Evolutionary conservation across 2,329 filamentous ascomycete genomes (phyloP).

Genomic region (Trichoderma atrobrunneum): DNA sequence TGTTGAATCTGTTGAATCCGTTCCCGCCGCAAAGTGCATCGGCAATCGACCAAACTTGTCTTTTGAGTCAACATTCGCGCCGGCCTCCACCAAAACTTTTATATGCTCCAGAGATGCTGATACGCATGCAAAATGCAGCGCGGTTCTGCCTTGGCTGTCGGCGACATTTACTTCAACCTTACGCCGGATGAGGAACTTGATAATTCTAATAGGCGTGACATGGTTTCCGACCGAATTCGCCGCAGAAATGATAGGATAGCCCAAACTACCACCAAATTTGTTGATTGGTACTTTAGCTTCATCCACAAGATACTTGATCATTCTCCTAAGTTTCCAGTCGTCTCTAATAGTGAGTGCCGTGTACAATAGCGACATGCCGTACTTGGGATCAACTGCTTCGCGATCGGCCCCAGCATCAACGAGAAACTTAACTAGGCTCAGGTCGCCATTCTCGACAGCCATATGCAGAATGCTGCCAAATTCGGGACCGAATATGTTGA

Average conservation of each 20-base stretch:
- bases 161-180: background rate
- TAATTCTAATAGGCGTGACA: background rate
- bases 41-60: background rate
- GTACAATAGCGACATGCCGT: background rate
- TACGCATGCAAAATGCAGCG: background rate
- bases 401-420: background rate
- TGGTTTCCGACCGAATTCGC: background rate
- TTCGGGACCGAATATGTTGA: background rate
- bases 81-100: background rate
- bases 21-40: background rate
- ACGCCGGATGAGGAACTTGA: background rate
- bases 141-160: background rate
- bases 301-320: background rate
- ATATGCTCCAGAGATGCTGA: background rate
- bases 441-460: background rate
- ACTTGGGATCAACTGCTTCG: background rate
- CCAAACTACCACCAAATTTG: background rate
- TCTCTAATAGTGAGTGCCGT: background rate
- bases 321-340: background rate
- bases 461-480: background rate
- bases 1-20: too few relatives aligned
- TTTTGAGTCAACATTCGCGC: background rate
- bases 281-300: background rate
- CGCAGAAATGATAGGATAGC: background rate
- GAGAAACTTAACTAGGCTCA: background rate